Conservation (phyloP, 1,139 yeast genomes). For the Geotrichum cucujoidarum region DNA sequence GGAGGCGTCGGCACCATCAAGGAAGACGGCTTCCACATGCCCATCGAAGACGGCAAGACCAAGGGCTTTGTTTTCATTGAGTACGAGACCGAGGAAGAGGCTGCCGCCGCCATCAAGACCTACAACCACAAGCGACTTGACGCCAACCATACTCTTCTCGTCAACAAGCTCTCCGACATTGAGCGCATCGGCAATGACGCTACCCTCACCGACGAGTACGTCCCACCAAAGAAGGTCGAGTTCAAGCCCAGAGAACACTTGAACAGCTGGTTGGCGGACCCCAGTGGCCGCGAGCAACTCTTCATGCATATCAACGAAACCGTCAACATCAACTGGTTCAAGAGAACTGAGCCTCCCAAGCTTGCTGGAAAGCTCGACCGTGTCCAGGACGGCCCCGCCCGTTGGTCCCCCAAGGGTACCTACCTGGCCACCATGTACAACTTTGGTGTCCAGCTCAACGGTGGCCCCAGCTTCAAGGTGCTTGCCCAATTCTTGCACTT, state of each 20-base stretch:
- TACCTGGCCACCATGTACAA: slow-evolving; percentile 84
- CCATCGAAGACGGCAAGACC: slow-evolving; percentile 65
- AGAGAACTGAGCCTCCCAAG: slow-evolving; percentile 70
- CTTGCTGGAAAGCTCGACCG: slow-evolving; percentile 70
- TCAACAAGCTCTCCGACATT: slow-evolving; percentile 78
- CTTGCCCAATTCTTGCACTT: slow-evolving; percentile 81
- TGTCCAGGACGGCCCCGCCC: slow-evolving; percentile 83
- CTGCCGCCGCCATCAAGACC: slow-evolving; percentile 71
- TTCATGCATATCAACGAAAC: slow-evolving; percentile 73
- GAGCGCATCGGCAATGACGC: slow-evolving; percentile 75
- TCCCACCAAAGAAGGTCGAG: slow-evolving; percentile 65
- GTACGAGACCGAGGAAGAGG: slow-evolving; percentile 62
- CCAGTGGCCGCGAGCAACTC: slow-evolving; percentile 85
- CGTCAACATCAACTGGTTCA: slow-evolving; percentile 87
- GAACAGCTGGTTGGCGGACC: slow-evolving; percentile 87
- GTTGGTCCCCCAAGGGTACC: slow-evolving; percentile 93
- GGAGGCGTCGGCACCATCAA: slow-evolving; percentile 65
- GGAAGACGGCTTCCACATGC: slow-evolving; percentile 71
- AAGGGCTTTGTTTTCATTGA: slow-evolving; percentile 88
- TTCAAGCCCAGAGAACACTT: slow-evolving; percentile 75
- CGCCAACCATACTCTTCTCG: slow-evolving; percentile 82
- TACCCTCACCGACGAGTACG: slow-evolving; percentile 56
- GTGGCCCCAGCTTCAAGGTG: slow-evolving; percentile 70
- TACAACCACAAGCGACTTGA: slow-evolving; percentile 89
- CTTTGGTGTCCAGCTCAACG: slow-evolving; percentile 96